Percentiles rank a stretch among this genome's conserved stretches.
Evolutionary conservation across 2,329 filamentous ascomycete genomes (phyloP).

Genomic region (Xylaria polymorpha): DNA sequence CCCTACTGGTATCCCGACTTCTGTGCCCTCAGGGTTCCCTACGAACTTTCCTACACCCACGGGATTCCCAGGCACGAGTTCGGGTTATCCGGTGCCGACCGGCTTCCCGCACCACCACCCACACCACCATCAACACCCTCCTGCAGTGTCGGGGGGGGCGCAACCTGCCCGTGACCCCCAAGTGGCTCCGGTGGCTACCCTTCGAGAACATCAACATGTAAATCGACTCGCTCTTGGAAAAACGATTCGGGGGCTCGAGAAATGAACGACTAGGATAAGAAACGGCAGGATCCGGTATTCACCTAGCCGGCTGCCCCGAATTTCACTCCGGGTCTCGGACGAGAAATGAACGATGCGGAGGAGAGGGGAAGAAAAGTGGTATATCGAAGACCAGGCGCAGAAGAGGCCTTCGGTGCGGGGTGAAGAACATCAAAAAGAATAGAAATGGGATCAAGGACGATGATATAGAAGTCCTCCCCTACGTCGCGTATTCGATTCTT

Average conservation of each 20-base stretch:
- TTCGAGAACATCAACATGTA: slow-evolving; percentile 36
- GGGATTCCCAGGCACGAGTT: slow-evolving; percentile 7
- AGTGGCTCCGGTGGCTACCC: slow-evolving; percentile 36
- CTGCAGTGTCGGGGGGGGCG: slow-evolving; percentile 5
- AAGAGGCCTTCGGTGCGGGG: background rate
- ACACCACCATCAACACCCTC: slow-evolving; percentile 1
- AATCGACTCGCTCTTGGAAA: background rate
- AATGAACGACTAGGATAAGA: slow-evolving; percentile 16
- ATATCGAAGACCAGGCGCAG: background rate
- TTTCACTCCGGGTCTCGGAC: background rate
- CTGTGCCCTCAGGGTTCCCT: background rate
- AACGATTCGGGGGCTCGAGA: slow-evolving; percentile 2
- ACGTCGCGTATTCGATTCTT: slow-evolving; percentile 36
- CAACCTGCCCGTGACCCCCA: slow-evolving; percentile 15
- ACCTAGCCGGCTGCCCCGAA: slow-evolving; percentile 2
- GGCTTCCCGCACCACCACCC: slow-evolving; percentile 17
- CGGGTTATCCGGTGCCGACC: slow-evolving; percentile 12
- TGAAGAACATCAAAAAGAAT: background rate
- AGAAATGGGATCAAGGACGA: slow-evolving; percentile 8
- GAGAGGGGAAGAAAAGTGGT: background rate
- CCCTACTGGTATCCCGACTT: slow-evolving; percentile 1
- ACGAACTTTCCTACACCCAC: background rate
- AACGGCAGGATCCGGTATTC: slow-evolving; percentile 9
- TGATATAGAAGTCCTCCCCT: background rate
- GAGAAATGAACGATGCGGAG: background rate